phyloP scores from a whole-genome alignment of 106 monocot genomes.

The Apostasia ramifera region DNA sequence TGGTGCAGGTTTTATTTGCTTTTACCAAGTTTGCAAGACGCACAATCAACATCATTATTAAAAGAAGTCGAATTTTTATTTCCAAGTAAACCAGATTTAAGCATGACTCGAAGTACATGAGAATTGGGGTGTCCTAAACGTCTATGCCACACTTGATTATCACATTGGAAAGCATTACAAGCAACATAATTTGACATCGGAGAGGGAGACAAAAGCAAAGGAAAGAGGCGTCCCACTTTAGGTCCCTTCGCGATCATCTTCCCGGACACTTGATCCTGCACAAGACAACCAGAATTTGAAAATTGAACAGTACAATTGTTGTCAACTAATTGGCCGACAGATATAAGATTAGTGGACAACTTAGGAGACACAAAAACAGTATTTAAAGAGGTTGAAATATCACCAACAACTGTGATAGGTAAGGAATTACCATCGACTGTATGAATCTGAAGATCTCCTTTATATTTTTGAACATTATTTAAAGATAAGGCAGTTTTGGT shows the following conservation, averaged over 20 bases:
- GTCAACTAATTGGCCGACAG: conserved; percentile 1
- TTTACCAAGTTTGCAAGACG: conserved; percentile 3
- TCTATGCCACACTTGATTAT: neutral
- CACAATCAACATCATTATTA: neutral
- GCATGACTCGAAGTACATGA: neutral
- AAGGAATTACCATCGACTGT: neutral
- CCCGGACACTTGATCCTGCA: conserved; percentile 1
- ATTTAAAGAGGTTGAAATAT: neutral
- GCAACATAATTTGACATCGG: neutral
- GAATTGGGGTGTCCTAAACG: neutral
- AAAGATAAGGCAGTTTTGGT: neutral
- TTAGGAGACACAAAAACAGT: conserved; percentile 9
- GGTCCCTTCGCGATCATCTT: neutral
- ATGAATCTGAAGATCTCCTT: neutral
- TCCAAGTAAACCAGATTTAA: neutral
- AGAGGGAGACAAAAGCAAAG: neutral
- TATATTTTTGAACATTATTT: neutral
- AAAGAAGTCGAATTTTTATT: neutral
- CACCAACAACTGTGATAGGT: neutral
- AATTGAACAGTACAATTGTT: conserved; percentile 3
- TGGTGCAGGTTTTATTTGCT: neutral
- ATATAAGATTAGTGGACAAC: conserved; percentile 12
- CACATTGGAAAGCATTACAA: neutral
- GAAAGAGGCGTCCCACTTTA: conserved; percentile 7
- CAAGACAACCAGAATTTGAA: neutral